Percentiles rank a stretch among this genome's conserved stretches.
Conservation (phyloP, 495 filamentous ascomycete genomes). For the Entonaema liquescens region DNA sequence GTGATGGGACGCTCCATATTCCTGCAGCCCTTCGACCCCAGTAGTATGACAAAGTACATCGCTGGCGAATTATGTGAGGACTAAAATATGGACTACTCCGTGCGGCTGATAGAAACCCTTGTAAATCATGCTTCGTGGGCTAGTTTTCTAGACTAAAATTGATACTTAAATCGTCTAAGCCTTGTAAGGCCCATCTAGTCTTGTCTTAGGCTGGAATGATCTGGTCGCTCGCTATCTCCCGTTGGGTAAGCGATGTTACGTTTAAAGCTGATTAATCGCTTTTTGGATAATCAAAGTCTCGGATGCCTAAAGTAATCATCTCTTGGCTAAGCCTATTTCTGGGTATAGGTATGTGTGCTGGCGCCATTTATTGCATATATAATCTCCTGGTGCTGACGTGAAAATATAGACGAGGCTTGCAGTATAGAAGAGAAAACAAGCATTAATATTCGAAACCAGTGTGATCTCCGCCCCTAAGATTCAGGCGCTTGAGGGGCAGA, state of each 20-base stretch:
- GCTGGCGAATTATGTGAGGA: conserved; percentile 19
- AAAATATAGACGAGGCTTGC: conserved; percentile 1
- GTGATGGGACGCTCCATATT: neutral
- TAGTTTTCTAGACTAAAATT: conserved; percentile 27
- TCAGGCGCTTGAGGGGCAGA: conserved; percentile 12
- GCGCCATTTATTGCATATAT: neutral
- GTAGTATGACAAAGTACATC: conserved; percentile 9
- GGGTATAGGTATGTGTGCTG: neutral
- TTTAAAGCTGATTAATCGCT: conserved; percentile 13
- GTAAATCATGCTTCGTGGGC: conserved; percentile 1
- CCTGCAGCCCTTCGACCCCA: neutral
- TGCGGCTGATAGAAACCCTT: conserved; percentile 34
- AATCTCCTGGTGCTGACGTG: neutral
- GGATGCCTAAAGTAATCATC: neutral
- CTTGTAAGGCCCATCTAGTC: conserved; percentile 2
- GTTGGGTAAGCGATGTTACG: neutral
- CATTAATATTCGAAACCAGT: conserved; percentile 16
- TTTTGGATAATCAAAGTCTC: neutral
- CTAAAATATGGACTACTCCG: conserved; percentile 20
- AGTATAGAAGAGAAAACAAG: conserved; percentile 4
- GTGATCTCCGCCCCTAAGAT: conserved; percentile 13
- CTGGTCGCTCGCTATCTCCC: conserved; percentile 3
- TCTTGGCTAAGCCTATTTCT: neutral
- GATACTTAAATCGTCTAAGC: conserved; percentile 8
- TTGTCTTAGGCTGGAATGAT: neutral